These are phyloP conservation scores for Citrus reticulata DNA, from an alignment of 345 rosid species.

Conservation along the genomic window DNA sequence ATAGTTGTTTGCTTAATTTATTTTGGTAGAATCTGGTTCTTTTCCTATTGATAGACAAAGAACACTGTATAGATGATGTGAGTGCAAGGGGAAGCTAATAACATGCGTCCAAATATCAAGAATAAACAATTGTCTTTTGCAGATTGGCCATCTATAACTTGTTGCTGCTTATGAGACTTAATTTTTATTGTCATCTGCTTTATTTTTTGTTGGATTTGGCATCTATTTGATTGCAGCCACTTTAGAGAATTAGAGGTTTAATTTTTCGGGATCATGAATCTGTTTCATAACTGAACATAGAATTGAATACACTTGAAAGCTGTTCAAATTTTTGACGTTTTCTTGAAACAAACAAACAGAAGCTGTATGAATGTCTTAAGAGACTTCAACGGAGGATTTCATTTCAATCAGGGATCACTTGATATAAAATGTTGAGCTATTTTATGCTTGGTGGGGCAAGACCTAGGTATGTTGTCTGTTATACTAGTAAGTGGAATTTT, in stretches of 20 bases:
- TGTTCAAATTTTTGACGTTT: too few species aligned
- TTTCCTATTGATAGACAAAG: constrained; percentile 16
- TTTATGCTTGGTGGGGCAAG: too few species aligned
- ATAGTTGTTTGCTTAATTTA: neutral
- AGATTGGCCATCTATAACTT: neutral
- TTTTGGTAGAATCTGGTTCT: constrained; percentile 18
- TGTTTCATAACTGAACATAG: neutral
- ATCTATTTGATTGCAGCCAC: neutral
- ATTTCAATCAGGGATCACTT: too few species aligned
- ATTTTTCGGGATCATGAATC: neutral
- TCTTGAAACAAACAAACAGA: too few species aligned
- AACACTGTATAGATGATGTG: constrained; percentile 27
- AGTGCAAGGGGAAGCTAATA: constrained; percentile 11
- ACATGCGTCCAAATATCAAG: constrained; percentile 6
- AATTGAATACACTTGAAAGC: neutral
- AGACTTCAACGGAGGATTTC: too few species aligned
- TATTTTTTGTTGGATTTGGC: neutral
- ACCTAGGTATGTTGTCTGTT: too few species aligned
- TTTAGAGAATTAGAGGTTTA: too few species aligned
- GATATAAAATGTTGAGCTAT: too few species aligned
- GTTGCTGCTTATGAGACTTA: neutral
- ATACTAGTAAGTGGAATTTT: too few species aligned
- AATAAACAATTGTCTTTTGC: constrained; percentile 7
- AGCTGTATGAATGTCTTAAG: too few species aligned
- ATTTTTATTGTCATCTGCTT: neutral